phyloP scores from a whole-genome alignment of 306 rosid species.

The Inga leiocalycina region DNA sequence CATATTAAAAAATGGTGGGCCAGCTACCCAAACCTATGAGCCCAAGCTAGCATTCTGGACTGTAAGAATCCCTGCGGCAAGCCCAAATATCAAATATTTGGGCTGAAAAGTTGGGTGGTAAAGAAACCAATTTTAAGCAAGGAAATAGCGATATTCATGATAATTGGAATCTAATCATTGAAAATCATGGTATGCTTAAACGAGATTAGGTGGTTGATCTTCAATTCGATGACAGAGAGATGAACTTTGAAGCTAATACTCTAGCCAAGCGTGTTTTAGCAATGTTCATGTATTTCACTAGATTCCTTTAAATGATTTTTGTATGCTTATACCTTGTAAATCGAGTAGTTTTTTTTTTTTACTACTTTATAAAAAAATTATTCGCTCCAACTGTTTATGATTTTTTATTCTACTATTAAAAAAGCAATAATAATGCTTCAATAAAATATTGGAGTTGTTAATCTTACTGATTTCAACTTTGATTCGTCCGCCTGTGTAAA shows the following conservation, averaged over 20 bases:
- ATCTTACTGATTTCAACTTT: background rate
- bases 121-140: background rate
- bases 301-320: too few species aligned
- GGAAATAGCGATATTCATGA: too few species aligned
- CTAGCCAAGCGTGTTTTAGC: too few species aligned
- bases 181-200: too few species aligned
- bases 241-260: too few species aligned
- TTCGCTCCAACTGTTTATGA: background rate
- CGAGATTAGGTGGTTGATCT: too few species aligned
- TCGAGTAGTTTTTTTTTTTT: too few species aligned
- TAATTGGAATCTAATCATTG: too few species aligned
- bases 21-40: background rate
- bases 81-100: background rate
- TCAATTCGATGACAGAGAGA: too few species aligned
- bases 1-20: background rate
- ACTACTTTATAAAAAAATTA: too few species aligned
- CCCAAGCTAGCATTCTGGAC: background rate
- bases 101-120: background rate
- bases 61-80: background rate
- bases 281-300: too few species aligned
- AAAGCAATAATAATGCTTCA: background rate
- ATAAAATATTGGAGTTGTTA: background rate
- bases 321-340: too few species aligned
- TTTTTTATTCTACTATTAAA: background rate
- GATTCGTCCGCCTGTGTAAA: background rate